Percentiles rank a stretch among this genome's conserved stretches.
Conservation (phyloP, 179 eudicot species). For the Monotropa hypopitys region DNA sequence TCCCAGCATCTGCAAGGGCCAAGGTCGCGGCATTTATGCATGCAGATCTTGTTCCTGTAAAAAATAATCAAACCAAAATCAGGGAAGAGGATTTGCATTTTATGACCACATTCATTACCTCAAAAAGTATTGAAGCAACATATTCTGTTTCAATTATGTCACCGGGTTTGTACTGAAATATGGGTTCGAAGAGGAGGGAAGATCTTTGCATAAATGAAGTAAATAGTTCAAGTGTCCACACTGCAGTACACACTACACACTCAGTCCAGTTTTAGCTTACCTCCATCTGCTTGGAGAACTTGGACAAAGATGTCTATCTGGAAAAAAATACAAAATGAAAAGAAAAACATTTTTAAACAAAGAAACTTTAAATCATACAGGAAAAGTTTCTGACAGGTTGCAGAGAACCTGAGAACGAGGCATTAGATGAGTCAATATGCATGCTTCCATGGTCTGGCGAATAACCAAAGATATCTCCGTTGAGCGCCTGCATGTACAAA, state of each 20-base stretch:
- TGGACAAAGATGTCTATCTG: constrained; percentile 95
- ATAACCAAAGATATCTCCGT: constrained; percentile 91
- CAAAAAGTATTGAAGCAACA: not conserved
- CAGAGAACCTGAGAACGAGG: constrained; percentile 74
- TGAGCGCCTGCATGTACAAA: constrained; percentile 52
- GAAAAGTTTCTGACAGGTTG: not conserved
- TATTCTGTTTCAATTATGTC: not conserved
- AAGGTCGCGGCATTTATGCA: constrained; percentile 96
- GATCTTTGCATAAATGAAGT: not conserved
- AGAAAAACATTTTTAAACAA: not conserved
- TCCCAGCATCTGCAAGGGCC: constrained; percentile 97
- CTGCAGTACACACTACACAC: not conserved
- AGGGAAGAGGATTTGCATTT: not conserved
- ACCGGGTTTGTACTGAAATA: not conserved
- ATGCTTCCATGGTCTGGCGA: constrained; percentile 95
- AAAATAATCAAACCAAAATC: not conserved
- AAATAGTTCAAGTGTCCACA: not conserved
- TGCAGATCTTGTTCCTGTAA: constrained; percentile 88
- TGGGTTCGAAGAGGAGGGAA: not conserved
- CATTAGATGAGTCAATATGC: constrained; percentile 72
- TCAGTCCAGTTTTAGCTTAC: constrained; percentile 18
- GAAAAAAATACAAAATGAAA: constrained; percentile 10
- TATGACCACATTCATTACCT: not conserved
- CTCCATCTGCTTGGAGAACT: constrained; percentile 99
- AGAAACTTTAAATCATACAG: not conserved